Evolutionary conservation across 345 rosid species (phyloP).

Genomic region (Sisymbrium altissimum): DNA sequence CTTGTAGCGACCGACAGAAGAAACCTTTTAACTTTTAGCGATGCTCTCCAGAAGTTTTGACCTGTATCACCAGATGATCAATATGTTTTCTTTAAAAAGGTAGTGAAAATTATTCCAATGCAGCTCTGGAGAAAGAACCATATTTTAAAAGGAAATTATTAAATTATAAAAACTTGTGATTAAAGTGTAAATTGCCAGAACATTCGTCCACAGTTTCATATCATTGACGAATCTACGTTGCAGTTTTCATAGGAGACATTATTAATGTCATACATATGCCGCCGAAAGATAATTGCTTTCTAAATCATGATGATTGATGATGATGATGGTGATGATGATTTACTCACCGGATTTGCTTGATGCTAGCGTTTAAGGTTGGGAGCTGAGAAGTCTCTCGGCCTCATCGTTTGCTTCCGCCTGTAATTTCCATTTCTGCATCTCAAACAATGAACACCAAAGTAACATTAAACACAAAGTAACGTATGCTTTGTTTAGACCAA

Average conservation of each 20-base stretch:
- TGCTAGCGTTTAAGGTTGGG: conserved; percentile 39
- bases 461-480: neutral
- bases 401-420: conserved; percentile 97
- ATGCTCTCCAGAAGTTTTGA: conserved; percentile 33
- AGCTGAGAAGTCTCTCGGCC: conserved; percentile 83
- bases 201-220: conserved; percentile 31
- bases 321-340: neutral
- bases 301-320: neutral
- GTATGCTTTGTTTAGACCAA: neutral
- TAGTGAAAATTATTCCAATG: conserved; percentile 1
- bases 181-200: conserved; percentile 28
- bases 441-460: neutral
- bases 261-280: conserved; percentile 21
- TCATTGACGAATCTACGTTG: conserved; percentile 27
- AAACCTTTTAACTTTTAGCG: conserved; percentile 25
- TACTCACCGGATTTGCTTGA: conserved; percentile 25
- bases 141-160: neutral
- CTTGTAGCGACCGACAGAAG: conserved; percentile 24
- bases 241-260: conserved; percentile 12
- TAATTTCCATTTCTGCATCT: conserved; percentile 74
- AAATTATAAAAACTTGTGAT: neutral
- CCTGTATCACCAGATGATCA: conserved; percentile 28
- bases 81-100: neutral
- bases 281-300: conserved; percentile 28
- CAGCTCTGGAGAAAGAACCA: conserved; percentile 14